Conservation (phyloP, 192 early-diverging fungal genomes). For the Rhizoclosmatium sp. region DNA sequence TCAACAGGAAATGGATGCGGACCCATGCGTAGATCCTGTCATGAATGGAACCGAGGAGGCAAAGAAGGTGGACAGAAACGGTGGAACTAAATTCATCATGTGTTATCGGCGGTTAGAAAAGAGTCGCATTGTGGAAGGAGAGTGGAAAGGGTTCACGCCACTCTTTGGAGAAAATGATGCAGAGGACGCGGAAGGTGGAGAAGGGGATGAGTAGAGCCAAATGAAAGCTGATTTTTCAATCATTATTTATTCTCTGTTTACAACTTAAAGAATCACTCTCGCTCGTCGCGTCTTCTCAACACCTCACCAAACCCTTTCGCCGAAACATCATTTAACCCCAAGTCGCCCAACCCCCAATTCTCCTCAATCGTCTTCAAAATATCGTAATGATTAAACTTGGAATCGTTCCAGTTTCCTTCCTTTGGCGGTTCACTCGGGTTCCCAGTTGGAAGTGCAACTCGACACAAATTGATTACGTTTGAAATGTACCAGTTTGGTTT, state of each 20-base stretch:
- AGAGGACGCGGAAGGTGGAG: conserved; percentile 29
- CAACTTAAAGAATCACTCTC: too few relatives aligned
- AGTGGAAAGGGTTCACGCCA: conserved; percentile 49
- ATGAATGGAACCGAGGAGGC: conserved; percentile 95
- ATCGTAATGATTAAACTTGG: conserved; percentile 70
- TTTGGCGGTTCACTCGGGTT: not conserved
- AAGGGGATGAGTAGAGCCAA: too few relatives aligned
- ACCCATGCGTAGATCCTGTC: conserved; percentile 86
- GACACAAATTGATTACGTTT: not conserved
- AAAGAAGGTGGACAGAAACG: conserved; percentile 96
- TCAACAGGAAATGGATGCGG: conserved; percentile 66
- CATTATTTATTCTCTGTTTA: too few relatives aligned
- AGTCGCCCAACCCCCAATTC: conserved; percentile 66
- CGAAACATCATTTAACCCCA: conserved; percentile 61
- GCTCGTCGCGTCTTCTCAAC: not conserved
- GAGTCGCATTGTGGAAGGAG: not conserved
- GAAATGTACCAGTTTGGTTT: conserved; percentile 2
- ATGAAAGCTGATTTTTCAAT: too few relatives aligned
- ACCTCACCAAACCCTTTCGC: conserved; percentile 7
- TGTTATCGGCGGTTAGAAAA: conserved; percentile 49
- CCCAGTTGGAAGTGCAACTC: not conserved
- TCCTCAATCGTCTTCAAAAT: conserved; percentile 64
- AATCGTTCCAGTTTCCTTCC: conserved; percentile 48
- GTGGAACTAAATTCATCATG: conserved; percentile 93
- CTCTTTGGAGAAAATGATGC: conserved; percentile 35